Evolutionary conservation across 2,329 filamentous ascomycete species (phyloP), one percentile per base, ranked within the genome.

Genomic region (Arthrobotrys conoides): DNA sequence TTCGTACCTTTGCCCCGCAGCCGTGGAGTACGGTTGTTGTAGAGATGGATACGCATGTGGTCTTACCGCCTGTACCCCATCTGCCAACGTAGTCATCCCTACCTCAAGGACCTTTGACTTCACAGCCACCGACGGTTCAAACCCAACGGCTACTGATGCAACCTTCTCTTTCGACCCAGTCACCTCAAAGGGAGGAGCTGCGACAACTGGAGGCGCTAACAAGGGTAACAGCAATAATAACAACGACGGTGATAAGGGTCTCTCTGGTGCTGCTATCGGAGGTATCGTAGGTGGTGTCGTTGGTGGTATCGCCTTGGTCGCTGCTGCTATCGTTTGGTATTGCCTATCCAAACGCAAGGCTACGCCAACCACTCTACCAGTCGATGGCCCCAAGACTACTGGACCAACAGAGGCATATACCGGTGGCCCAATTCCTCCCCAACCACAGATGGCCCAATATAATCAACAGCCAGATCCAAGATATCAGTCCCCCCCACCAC

Each of bases 231-330:
- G 22, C 20, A 10, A 33, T n/a, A 53, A 61, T n/a, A 18, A 66
- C 12, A 16, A n/a, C n/a, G 33, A 36, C 33, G 33, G 8, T 36
- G 33, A 36, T 36, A 49, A 51, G 10, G 67, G 73, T 2, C 67
- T 77, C 33, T 77, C 73, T 16, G 73, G 73, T 27, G 73, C 49
- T 18, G 67, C 73, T 8, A 77, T 77, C 49, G 73, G 73, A 53
- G 73, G 73, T 20, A 77, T 77, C n/a, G 73, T 77, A 16, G 73
- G 73, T 27, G 73, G 73, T 18, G 73, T 77, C 16, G 61, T 77
- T 18, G 73, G 73, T 38, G 73, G 73, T 44, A 67, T 77, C 14
- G 73, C 73, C 53, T 14, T 77, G 1, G 63, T 77, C 12, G 73
- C 67, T 30, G 73, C 67, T n/a, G 67, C 27, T 30, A 10, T 77